Evolutionary conservation across 306 rosid species (phyloP).

Genomic region (Spatholobus suberectus): DNA sequence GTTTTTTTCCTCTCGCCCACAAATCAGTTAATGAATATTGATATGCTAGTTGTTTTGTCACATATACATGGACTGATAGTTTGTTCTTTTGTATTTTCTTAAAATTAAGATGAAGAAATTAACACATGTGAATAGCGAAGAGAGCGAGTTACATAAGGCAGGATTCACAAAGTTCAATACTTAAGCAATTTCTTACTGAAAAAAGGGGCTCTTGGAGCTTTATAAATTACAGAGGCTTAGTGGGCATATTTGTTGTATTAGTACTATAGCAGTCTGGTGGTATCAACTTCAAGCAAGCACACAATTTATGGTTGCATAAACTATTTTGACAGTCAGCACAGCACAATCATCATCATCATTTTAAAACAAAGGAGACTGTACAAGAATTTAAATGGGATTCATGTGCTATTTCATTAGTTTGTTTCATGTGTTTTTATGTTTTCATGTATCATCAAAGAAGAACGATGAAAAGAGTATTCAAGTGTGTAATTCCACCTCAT

Average conservation of each 20-base stretch:
- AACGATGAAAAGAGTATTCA: background rate
- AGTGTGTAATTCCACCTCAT: background rate
- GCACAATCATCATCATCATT: background rate
- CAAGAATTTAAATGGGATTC: background rate
- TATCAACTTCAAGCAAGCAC: background rate
- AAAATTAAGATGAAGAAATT: background rate
- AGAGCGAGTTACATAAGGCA: background rate
- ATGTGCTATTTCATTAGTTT: background rate
- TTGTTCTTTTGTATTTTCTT: background rate
- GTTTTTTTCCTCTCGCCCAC: background rate
- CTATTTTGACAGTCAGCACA: background rate
- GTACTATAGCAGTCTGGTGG: background rate
- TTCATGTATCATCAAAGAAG: background rate
- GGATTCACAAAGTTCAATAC: background rate
- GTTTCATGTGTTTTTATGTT: background rate
- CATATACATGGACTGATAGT: background rate
- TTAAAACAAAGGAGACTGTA: background rate
- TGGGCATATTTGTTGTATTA: background rate
- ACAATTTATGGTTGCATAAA: background rate
- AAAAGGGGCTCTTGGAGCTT: background rate
- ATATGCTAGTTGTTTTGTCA: background rate
- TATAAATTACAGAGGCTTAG: background rate
- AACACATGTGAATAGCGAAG: background rate
- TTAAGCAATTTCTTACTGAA: background rate
- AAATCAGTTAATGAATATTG: background rate